Percentiles rank a stretch among this genome's conserved stretches.
These are phyloP conservation scores for Puccinia hordei DNA, from an alignment of 1,284 basidiomycete species.

Conservation along the genomic window DNA sequence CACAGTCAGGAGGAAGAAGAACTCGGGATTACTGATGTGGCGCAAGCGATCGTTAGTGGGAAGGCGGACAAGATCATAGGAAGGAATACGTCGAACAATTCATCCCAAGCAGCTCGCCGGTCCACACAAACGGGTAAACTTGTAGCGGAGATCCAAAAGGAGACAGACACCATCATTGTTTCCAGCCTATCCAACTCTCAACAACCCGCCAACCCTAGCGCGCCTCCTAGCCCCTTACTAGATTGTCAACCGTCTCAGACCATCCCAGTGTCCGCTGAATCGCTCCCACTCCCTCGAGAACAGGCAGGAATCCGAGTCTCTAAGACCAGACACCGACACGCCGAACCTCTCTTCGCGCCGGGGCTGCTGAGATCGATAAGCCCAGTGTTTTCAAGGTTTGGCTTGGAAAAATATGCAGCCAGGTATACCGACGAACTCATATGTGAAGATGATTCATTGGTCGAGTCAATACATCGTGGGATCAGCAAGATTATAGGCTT, in stretches of 20 bases:
- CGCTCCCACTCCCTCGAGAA: slow-evolving; percentile 26
- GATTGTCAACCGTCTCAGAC: slow-evolving; percentile 36
- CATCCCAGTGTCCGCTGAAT: slow-evolving; percentile 15
- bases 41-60: slow-evolving; percentile 46
- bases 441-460: slow-evolving; percentile 28
- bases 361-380: slow-evolving; percentile 26
- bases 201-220: slow-evolving; percentile 7
- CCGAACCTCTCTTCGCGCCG: slow-evolving; percentile 48
- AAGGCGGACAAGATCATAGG: slow-evolving; percentile 48
- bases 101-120: slow-evolving; percentile 4
- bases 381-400: slow-evolving; percentile 37
- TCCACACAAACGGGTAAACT: slow-evolving; percentile 35
- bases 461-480: slow-evolving; percentile 17
- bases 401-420: slow-evolving; percentile 36
- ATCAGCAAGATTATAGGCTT: slow-evolving; percentile 19
- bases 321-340: slow-evolving; percentile 40
- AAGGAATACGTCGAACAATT: background rate
- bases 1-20: slow-evolving; percentile 32
- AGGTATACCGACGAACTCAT: slow-evolving; percentile 17
- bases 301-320: slow-evolving; percentile 31
- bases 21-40: slow-evolving; percentile 30
- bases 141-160: slow-evolving; percentile 32
- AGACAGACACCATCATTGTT: slow-evolving; percentile 44
- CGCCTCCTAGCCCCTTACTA: slow-evolving; percentile 28
- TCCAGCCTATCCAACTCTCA: slow-evolving; percentile 18